phyloP scores from a whole-genome alignment of 2,329 filamentous ascomycete genomes.

The Sporothrix schenckii region DNA sequence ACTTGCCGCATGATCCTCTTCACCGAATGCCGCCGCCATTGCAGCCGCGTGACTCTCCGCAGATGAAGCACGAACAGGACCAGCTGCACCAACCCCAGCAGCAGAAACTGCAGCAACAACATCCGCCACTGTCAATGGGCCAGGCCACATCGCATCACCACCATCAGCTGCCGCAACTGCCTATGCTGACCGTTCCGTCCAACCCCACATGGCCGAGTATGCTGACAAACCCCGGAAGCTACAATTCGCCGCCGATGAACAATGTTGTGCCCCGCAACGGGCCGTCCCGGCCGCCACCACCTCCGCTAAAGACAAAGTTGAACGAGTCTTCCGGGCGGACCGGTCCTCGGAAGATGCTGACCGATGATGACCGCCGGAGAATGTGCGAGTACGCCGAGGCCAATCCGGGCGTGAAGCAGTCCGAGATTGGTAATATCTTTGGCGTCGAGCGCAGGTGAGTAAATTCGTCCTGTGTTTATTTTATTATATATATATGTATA shows the following conservation, averaged over 20 bases:
- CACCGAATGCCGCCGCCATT: slow-evolving; percentile 59
- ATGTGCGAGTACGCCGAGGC: slow-evolving; percentile 96
- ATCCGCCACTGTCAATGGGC: slow-evolving; percentile 31
- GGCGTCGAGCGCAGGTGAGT: slow-evolving; percentile 93
- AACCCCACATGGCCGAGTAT: slow-evolving; percentile 77
- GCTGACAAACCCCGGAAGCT: slow-evolving; percentile 71
- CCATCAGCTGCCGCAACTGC: slow-evolving; percentile 55
- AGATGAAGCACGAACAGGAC: slow-evolving; percentile 24
- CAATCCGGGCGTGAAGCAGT: slow-evolving; percentile 88
- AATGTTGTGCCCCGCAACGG: slow-evolving; percentile 27
- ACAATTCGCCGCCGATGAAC: slow-evolving; percentile 56
- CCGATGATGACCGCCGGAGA: slow-evolving; percentile 81
- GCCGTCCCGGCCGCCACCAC: slow-evolving; percentile 47
- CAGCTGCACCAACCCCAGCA: slow-evolving; percentile 29
- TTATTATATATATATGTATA: slow-evolving; percentile 5
- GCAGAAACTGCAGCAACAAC: slow-evolving; percentile 24
- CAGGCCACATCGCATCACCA: slow-evolving; percentile 46
- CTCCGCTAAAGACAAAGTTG: slow-evolving; percentile 53
- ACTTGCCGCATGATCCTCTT: slow-evolving; percentile 55
- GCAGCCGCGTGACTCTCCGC: slow-evolving; percentile 43
- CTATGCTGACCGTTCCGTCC: slow-evolving; percentile 72
- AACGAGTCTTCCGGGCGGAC: slow-evolving; percentile 54
- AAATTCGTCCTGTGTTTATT: background rate
- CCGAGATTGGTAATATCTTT: slow-evolving; percentile 93
- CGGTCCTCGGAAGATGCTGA: slow-evolving; percentile 82